Conservation (phyloP, 1,139 yeast species). For the Candida mesenterica region DNA sequence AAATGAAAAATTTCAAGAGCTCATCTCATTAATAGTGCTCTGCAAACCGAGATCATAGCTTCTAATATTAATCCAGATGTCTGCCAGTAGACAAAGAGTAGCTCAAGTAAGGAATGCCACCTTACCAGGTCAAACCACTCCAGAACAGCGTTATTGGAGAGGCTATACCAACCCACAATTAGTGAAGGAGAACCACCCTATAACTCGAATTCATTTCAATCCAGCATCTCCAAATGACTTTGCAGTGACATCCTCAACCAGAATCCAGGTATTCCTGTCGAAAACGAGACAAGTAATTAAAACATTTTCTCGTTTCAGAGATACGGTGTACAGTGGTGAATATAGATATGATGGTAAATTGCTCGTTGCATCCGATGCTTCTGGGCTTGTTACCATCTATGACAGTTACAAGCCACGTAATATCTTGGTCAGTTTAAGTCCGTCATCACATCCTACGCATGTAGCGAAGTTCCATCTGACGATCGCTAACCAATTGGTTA, state of each 20-base stretch:
- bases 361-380: constrained; percentile 83
- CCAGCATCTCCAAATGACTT: constrained; percentile 87
- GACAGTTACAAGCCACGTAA: constrained; percentile 80
- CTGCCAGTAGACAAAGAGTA: constrained; percentile 71
- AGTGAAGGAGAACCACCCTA: constrained; percentile 91
- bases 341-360: constrained; percentile 80
- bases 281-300: constrained; percentile 88
- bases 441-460: constrained; percentile 85
- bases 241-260: constrained; percentile 88
- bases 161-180: constrained; percentile 80
- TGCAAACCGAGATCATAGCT: too few relatives aligned
- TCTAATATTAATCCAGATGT: too few relatives aligned
- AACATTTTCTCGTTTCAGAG: constrained; percentile 89
- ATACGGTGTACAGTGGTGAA: constrained; percentile 84
- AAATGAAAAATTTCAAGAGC: constrained; percentile 5
- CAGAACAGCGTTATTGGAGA: constrained; percentile 95
- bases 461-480: constrained; percentile 91
- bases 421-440: constrained; percentile 72
- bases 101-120: constrained; percentile 72
- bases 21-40: constrained; percentile 3
- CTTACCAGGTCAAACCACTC: constrained; percentile 75
- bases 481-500: constrained; percentile 65
- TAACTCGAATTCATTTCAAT: constrained; percentile 83
- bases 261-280: constrained; percentile 89
- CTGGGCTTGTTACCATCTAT: constrained; percentile 81